phyloP scores from a whole-genome alignment of 176 grass and related monocot genomes.

The Raddia guianensis region DNA sequence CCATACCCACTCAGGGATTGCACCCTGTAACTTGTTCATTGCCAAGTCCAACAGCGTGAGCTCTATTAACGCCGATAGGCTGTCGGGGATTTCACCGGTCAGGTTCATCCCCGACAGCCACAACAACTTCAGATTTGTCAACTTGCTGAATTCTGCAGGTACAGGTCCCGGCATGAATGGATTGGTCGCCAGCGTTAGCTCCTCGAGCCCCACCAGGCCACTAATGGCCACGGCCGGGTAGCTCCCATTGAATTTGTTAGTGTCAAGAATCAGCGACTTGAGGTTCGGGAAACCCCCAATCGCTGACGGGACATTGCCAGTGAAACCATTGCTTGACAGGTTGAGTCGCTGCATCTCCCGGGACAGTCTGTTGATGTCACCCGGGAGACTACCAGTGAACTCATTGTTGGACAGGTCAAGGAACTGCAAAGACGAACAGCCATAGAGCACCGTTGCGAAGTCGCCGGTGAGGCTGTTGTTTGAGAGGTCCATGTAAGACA shows the following conservation, averaged over 20 bases:
- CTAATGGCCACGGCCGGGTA: conserved; percentile 44
- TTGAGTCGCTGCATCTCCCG: conserved; percentile 42
- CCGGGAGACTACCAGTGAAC: conserved; percentile 42
- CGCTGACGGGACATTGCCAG: conserved; percentile 37
- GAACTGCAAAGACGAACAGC: conserved; percentile 40
- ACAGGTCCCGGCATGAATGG: conserved; percentile 16
- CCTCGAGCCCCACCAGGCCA: conserved; percentile 34
- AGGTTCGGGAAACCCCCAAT: conserved; percentile 31
- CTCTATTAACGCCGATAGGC: conserved; percentile 13
- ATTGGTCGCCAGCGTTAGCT: conserved; percentile 44
- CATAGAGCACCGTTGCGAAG: conserved; percentile 49
- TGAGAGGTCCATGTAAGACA: conserved; percentile 38
- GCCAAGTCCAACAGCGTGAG: conserved; percentile 34
- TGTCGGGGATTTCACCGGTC: conserved; percentile 36
- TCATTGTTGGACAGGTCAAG: conserved; percentile 57
- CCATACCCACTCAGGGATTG: conserved; percentile 51
- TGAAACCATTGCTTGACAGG: conserved; percentile 50
- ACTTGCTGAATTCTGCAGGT: conserved; percentile 41
- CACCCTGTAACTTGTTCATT: conserved; percentile 38
- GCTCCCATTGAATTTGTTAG: conserved; percentile 50
- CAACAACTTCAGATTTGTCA: conserved; percentile 27
- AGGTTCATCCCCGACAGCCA: conserved; percentile 48
- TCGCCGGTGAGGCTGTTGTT: conserved; percentile 44
- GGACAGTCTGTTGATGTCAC: conserved; percentile 36
- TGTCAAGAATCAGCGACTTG: conserved; percentile 26